Conservation (phyloP, 1,284 basidiomycete genomes). For the Pseudozyma sp. region DNA sequence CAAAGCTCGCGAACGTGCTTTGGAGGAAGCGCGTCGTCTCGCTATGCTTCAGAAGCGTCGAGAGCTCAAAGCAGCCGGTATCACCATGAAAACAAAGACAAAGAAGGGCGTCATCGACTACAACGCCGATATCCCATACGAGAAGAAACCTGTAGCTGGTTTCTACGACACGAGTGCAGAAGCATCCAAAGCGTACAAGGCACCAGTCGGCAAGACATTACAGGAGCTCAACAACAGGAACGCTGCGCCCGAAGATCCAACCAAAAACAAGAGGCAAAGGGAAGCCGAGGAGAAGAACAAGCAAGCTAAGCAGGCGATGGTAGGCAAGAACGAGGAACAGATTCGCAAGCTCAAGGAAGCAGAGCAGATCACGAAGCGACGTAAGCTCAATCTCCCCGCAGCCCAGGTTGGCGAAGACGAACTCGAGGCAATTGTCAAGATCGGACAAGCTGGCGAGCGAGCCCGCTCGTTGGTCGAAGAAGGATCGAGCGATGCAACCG, state of each 20-base stretch:
- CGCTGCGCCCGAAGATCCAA: constrained; percentile 74
- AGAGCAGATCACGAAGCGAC: constrained; percentile 88
- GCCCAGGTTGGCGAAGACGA: constrained; percentile 97
- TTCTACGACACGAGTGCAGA: constrained; percentile 98
- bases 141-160: constrained; percentile 92
- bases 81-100: constrained; percentile 78
- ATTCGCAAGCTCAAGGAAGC: constrained; percentile 97
- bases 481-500: constrained; percentile 80
- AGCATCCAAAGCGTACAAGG: constrained; percentile 84
- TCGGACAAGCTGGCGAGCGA: constrained; percentile 90
- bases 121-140: constrained; percentile 98
- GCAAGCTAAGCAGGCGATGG: constrained; percentile 75
- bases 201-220: constrained; percentile 91
- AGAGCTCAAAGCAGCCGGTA: constrained; percentile 96
- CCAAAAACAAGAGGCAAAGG: constrained; percentile 70
- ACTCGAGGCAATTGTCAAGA: constrained; percentile 98
- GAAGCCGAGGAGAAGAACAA: constrained; percentile 79
- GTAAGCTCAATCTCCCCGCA: constrained; percentile 85
- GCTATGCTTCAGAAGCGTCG: constrained; percentile 98
- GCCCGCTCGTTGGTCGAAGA: constrained; percentile 81
- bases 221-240: constrained; percentile 74
- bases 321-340: constrained; percentile 82
- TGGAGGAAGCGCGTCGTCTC: constrained; percentile 93
- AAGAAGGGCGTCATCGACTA: constrained; percentile 99
- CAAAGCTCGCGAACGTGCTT: constrained; percentile 84